Percentiles rank a stretch among this genome's conserved stretches.
Conservation (phyloP, 139 green algal genomes). For the Tetradesmus lagerheimii region DNA sequence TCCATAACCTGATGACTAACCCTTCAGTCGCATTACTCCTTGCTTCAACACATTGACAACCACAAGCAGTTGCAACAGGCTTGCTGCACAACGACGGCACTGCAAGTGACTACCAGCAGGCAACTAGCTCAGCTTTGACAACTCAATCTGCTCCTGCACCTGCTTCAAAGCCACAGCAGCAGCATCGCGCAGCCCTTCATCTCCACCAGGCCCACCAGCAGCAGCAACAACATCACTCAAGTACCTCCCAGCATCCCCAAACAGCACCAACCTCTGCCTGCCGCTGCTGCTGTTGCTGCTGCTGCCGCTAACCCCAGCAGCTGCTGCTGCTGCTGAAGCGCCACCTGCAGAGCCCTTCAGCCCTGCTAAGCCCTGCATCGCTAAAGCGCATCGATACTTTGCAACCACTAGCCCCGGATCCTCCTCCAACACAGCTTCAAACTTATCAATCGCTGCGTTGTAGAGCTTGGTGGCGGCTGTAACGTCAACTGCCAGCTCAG, state of each 20-base stretch:
- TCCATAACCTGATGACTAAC: too few species aligned
- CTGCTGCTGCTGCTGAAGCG: not conserved
- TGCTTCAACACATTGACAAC: too few species aligned
- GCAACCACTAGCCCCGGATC: conserved; percentile 39
- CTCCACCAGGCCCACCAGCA: not conserved
- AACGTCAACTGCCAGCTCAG: conserved; percentile 36
- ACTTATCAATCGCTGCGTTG: conserved; percentile 52
- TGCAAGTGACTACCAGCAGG: too few species aligned
- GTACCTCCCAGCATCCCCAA: conserved; percentile 23
- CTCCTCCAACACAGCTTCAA: conserved; percentile 54
- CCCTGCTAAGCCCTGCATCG: conserved; percentile 21
- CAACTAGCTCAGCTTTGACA: conserved; percentile 18
- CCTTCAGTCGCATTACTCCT: too few species aligned
- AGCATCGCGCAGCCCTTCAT: conserved; percentile 39
- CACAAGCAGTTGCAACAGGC: not conserved
- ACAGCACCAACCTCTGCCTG: conserved; percentile 32
- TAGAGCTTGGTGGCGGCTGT: conserved; percentile 44
- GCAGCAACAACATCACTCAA: conserved; percentile 25
- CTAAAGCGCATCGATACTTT: conserved; percentile 45
- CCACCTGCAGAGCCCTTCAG: not conserved
- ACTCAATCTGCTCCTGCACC: conserved; percentile 20
- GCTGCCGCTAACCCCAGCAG: not conserved
- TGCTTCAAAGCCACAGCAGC: conserved; percentile 10
- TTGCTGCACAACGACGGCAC: too few species aligned
- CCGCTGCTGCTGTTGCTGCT: not conserved